A percentile compares a stretch with the other conserved stretches of the same genome.
Conservation (phyloP, 2,329 filamentous ascomycete species). For the Rutstroemia sp. region DNA sequence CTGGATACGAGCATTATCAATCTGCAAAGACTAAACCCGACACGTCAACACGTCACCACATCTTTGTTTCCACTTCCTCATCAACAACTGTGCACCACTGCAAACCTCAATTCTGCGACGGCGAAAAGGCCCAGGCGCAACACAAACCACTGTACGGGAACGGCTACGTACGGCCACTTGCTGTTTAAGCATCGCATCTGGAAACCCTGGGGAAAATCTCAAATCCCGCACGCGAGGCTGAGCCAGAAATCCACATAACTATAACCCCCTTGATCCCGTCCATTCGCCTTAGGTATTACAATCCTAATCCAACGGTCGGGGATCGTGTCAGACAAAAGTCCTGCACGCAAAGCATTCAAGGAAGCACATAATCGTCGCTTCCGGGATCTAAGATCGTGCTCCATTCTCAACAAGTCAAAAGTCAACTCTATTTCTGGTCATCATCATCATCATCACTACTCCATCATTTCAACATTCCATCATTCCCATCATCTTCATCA, state of each 20-base stretch:
- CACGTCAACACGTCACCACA: no score
- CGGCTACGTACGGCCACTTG: no score
- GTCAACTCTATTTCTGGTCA: not conserved
- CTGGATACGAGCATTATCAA: no score
- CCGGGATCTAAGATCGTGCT: no score
- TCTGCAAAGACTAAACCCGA: no score
- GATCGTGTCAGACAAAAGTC: not conserved
- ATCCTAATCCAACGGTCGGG: not conserved
- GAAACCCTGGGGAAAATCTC: not conserved
- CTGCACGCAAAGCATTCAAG: not conserved
- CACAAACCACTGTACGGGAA: no score
- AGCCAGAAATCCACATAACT: not conserved
- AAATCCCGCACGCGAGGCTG: constrained; percentile 5
- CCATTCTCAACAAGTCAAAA: not conserved
- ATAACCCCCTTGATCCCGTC: no score
- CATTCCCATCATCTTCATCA: not conserved
- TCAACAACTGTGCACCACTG: no score
- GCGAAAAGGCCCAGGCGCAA: no score
- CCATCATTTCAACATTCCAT: not conserved
- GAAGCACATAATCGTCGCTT: not conserved
- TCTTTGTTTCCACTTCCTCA: no score
- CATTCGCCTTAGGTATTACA: not conserved
- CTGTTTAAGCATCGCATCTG: no score
- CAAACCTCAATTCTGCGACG: not conserved
- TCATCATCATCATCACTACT: not conserved